Conservation (phyloP, 2,329 filamentous ascomycete genomes). For the Dactylellina leptospora region DNA sequence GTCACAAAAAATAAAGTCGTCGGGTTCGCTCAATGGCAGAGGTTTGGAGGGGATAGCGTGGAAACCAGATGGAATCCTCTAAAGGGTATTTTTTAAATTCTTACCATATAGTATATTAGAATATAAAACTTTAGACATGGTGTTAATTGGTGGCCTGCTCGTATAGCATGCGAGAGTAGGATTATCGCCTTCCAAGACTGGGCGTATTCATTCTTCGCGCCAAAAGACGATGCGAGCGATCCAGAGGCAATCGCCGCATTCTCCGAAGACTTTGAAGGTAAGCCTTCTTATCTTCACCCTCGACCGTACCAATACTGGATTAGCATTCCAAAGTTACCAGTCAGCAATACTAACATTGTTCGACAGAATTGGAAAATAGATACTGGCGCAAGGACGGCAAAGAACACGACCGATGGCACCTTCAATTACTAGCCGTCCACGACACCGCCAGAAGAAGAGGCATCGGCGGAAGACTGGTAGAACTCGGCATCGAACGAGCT, state of each 20-base stretch:
- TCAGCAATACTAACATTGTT: too few species aligned
- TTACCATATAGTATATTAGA: background rate
- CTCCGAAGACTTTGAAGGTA: conserved; percentile 16
- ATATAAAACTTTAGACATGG: background rate
- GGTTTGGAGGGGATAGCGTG: conserved; percentile 16
- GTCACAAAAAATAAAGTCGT: conserved; percentile 16
- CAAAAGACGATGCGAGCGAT: conserved; percentile 16
- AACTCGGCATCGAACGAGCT: conserved; percentile 32
- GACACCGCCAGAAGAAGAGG: conserved; percentile 30
- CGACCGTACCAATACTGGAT: background rate
- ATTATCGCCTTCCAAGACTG: conserved; percentile 29
- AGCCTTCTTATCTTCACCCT: background rate
- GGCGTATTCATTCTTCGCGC: conserved; percentile 21
- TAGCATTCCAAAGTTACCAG: too few species aligned
- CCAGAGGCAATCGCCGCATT: conserved; percentile 16
- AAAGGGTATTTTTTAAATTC: conserved; percentile 23
- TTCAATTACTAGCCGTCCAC: conserved; percentile 39
- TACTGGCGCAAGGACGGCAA: conserved; percentile 22
- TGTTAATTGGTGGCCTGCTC: background rate
- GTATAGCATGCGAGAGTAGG: conserved; percentile 20
- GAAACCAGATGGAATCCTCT: conserved; percentile 31
- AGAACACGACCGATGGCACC: conserved; percentile 37
- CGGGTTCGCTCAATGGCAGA: conserved; percentile 44
- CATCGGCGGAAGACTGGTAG: conserved; percentile 30
- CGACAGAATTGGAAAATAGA: conserved; percentile 25